phyloP scores from a whole-genome alignment of 345 rosid genomes.

The Triadica sebifera region DNA sequence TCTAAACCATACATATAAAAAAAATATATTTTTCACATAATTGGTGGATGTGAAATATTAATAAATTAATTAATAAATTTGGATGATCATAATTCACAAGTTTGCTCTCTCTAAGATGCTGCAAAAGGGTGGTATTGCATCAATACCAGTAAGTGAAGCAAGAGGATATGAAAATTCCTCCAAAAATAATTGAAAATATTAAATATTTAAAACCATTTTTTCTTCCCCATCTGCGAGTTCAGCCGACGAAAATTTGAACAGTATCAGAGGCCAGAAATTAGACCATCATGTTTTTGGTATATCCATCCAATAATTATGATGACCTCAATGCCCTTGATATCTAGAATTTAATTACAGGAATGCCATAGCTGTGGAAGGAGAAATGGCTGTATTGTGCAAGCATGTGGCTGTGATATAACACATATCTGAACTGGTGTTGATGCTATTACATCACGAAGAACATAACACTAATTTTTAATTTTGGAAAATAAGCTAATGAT shows the following conservation, averaged over 20 bases:
- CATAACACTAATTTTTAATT: not conserved
- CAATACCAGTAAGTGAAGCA: slow-evolving; percentile 21
- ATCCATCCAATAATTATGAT: not conserved
- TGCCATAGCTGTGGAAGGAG: not conserved
- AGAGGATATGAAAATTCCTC: slow-evolving; percentile 6
- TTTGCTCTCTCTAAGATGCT: slow-evolving; percentile 12
- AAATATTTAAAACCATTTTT: not conserved
- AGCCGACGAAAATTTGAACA: slow-evolving; percentile 9
- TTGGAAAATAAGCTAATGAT: not conserved
- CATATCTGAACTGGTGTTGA: not conserved
- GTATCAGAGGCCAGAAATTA: slow-evolving; percentile 16
- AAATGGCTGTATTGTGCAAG: not conserved
- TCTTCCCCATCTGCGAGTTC: slow-evolving; percentile 4
- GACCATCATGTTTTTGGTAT: not conserved
- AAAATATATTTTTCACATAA: too few species aligned
- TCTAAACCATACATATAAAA: too few species aligned
- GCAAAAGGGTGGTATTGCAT: slow-evolving; percentile 11
- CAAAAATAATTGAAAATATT: not conserved
- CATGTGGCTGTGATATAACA: not conserved
- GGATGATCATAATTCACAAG: too few species aligned
- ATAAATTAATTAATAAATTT: too few species aligned
- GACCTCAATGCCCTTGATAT: slow-evolving; percentile 20
- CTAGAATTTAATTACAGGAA: not conserved
- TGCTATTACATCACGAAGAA: not conserved
- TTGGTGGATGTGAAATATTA: too few species aligned